A percentile compares a stretch with the other conserved stretches of the same genome.
Conservation (phyloP, 371 early-diverging fungal genomes). For the Circinella umbellata region DNA sequence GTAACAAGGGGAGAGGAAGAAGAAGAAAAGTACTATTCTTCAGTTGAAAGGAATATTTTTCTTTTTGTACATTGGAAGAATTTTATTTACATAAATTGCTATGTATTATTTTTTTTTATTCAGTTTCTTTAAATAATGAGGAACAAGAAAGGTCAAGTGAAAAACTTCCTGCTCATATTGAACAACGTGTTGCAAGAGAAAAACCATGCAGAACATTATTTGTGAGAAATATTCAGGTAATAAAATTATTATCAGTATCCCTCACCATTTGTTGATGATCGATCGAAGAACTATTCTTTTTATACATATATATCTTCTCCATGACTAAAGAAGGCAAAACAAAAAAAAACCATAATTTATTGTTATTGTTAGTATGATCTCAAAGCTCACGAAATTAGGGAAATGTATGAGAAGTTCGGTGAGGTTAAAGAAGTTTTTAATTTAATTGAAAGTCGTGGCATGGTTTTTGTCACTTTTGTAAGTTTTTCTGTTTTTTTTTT, state of each 20-base stretch:
- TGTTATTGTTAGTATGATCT: constrained; percentile 36
- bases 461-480: constrained; percentile 62
- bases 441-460: constrained; percentile 54
- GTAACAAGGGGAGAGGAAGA: no score
- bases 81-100: neutral
- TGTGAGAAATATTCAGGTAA: constrained; percentile 64
- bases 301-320: no score
- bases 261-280: no score
- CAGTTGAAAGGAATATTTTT: no score
- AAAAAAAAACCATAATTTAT: neutral
- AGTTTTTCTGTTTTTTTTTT: constrained; percentile 25
- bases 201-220: constrained; percentile 59
- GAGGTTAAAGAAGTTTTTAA: constrained; percentile 57
- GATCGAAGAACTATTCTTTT: no score
- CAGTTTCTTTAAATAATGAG: constrained; percentile 5
- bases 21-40: no score
- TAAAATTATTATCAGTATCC: neutral
- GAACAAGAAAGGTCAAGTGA: constrained; percentile 22
- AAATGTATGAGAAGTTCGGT: constrained; percentile 50
- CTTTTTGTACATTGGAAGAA: no score
- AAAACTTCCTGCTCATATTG: constrained; percentile 42
- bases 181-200: constrained; percentile 51
- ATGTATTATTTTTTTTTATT: neutral
- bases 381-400: constrained; percentile 39
- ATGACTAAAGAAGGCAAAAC: no score